Conservation (phyloP, 2,329 filamentous ascomycete genomes). For the Alternaria rosae region DNA sequence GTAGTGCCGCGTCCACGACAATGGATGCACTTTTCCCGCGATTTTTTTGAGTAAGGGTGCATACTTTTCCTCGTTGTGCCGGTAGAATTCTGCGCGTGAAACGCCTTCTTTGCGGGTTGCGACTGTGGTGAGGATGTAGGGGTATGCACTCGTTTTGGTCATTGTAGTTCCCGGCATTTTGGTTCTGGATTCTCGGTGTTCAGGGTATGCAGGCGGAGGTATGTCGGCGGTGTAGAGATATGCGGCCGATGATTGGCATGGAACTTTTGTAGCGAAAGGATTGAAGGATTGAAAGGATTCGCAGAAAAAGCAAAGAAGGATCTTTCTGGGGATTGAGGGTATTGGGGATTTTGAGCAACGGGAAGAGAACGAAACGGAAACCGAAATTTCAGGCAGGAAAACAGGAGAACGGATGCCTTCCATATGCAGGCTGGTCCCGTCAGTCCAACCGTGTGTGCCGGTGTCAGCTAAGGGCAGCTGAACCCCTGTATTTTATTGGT, state of each 20-base stretch:
- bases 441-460: not conserved
- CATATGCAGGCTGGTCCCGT: not conserved
- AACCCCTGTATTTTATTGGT: not conserved
- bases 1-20: slow-evolving; percentile 27
- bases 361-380: not conserved
- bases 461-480: not conserved
- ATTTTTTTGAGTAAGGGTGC: slow-evolving; percentile 20
- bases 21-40: slow-evolving; percentile 22
- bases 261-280: not conserved
- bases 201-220: not conserved
- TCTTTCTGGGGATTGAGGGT: too few relatives aligned
- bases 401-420: slow-evolving; percentile 1
- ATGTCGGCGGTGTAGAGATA: not conserved
- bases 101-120: slow-evolving; percentile 23
- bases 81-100: slow-evolving; percentile 20
- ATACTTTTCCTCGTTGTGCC: slow-evolving; percentile 21
- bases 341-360: too few relatives aligned
- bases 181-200: not conserved
- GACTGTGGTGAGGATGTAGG: slow-evolving; percentile 19
- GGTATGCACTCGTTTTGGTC: slow-evolving; percentile 18
- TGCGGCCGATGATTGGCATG: not conserved
- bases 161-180: not conserved
- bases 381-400: not conserved
- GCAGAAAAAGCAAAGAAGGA: not conserved
- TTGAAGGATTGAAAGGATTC: not conserved